These are phyloP conservation scores for Puccinellia tenuiflora DNA, from an alignment of 176 grass and related monocot genomes.

Conservation along the genomic window DNA sequence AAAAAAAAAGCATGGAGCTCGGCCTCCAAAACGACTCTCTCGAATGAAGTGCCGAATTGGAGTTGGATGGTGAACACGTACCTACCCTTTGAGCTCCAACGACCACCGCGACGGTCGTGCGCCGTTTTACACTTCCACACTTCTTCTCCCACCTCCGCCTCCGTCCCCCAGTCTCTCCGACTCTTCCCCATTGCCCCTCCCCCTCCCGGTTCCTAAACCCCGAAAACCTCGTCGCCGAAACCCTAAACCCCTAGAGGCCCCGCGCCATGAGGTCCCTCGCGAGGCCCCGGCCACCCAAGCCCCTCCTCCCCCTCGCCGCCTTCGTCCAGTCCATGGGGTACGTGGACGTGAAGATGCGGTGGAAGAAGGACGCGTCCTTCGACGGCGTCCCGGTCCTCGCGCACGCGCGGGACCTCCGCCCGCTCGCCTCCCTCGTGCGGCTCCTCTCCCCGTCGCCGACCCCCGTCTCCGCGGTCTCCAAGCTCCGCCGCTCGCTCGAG, in stretches of 20 bases:
- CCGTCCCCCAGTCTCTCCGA: background rate
- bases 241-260: background rate
- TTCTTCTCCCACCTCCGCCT: background rate
- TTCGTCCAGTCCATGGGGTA: constrained; percentile 41
- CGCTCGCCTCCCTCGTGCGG: constrained; percentile 45
- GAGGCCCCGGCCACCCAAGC: background rate
- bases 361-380: constrained; percentile 76
- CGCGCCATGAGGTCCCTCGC: constrained; percentile 22
- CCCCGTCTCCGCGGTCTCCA: constrained; percentile 66
- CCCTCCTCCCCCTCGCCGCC: background rate
- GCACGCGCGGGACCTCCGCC: constrained; percentile 49
- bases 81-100: background rate
- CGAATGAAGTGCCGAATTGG: no score
- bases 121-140: background rate
- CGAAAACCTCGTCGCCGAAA: background rate
- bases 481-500: constrained; percentile 52
- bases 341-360: constrained; percentile 68
- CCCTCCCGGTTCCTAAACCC: background rate
- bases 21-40: no score
- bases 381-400: constrained; percentile 50
- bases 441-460: constrained; percentile 34
- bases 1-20: no score
- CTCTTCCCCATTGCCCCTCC: background rate
- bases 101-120: background rate
- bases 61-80: no score